Base-by-base conservation (phyloP, 208 protist genomes). In the Trypanosoma vivax region DNA sequence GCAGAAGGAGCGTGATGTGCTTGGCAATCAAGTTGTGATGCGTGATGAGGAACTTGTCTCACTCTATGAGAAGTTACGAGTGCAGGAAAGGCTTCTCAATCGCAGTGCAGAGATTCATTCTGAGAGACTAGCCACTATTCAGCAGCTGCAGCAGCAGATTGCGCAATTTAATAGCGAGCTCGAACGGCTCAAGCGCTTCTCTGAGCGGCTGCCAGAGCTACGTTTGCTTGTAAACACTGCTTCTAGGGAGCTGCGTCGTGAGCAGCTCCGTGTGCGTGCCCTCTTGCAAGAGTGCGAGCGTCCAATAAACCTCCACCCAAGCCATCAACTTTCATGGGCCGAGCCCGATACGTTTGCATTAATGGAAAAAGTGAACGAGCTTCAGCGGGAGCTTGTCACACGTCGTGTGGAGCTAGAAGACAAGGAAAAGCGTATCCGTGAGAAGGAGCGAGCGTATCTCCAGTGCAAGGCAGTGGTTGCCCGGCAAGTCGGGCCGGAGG, bases 31-130 rank as follows among this genome's bases (percentile, higher is more conserved):
- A 61, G 79, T 98, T n/a, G 96, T 98, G 35, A 55, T 88, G 40
- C 75, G 96, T 23, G 90, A 97, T 41, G 84, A 95, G 61, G 96
- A 99, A 74, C 76, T 99, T 13, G 76, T 82, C 39, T 45, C 76
- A 39, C 63, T 99, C 7, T 99, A 98, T 69, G 96, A 99, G 53
- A 96, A 96, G 60, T 89, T 98, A n/a, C 92, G 88, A 55, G 91
- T 97, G 18, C 92, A 98, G 60, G 73, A 96, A 65, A 70, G 79
- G 11, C 85, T 88, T 25, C 73, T 99, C 3, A 70, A 82, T 53
- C 97, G 97, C 50, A 95, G 95, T 35, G 96, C 97, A 69, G 56
- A 68, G 11, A 79, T 98, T 61, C 98, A 99, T 73, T 56, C 56
- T 5, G 87, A 98, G 41, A 68, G 88, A 11, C 54, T 86, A 1